A percentile compares a stretch with the other conserved stretches of the same genome.
phyloP scores from a whole-genome alignment of 768 basidiomycete species.

The Crucibulum laeve region DNA sequence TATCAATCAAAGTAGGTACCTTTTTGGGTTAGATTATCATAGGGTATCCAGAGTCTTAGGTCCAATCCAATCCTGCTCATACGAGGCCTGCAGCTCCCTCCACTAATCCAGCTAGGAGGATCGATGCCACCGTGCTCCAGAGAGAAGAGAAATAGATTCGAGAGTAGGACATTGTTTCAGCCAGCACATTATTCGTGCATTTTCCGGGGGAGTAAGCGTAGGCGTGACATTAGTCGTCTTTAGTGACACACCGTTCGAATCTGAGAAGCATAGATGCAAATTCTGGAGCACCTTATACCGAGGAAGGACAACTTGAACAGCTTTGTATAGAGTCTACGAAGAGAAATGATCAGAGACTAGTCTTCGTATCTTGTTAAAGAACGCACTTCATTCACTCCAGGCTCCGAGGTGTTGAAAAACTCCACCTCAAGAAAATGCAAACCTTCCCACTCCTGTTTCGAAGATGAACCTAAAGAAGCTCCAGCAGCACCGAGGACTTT shows the following conservation, averaged over 20 bases:
- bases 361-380: no score
- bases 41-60: no score
- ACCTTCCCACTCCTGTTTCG: conserved; percentile 10
- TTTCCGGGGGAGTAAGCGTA: conserved; percentile 5
- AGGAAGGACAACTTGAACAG: conserved; percentile 31
- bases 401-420: conserved; percentile 17
- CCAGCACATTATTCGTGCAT: conserved; percentile 16
- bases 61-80: no score
- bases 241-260: neutral
- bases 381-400: conserved; percentile 28
- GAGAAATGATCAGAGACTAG: no score
- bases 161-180: conserved; percentile 20
- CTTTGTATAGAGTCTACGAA: conserved; percentile 33
- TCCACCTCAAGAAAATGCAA: conserved; percentile 24
- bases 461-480: conserved; percentile 21
- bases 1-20: no score
- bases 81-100: no score
- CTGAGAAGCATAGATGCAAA: conserved; percentile 16
- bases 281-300: conserved; percentile 31
- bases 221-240: neutral
- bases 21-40: neutral
- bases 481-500: conserved; percentile 41
- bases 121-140: conserved; percentile 18
- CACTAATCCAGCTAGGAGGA: no score
- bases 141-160: conserved; percentile 19